Percentiles rank a stretch among this genome's conserved stretches.
These are phyloP conservation scores for Phytophthora ramorum DNA, from an alignment of 352 stramenopile species.

Conservation along the genomic window DNA sequence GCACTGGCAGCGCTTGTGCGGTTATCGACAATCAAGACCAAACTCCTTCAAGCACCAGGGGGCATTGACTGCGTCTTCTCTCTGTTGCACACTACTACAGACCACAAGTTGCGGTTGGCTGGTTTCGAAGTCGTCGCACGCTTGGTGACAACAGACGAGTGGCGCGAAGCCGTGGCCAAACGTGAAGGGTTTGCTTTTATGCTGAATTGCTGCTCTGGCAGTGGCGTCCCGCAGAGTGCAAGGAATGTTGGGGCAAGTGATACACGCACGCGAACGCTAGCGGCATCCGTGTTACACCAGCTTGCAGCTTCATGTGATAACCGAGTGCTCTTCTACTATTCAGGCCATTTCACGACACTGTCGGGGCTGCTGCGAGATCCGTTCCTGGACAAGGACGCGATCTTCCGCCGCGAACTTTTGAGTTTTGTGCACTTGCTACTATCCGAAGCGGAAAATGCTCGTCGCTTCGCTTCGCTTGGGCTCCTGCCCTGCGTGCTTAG, in stretches of 20 bases:
- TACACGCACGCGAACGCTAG: conserved; percentile 55
- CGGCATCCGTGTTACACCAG: conserved; percentile 64
- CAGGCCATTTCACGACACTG: conserved; percentile 60
- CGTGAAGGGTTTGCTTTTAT: conserved; percentile 75
- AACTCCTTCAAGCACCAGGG: conserved; percentile 70
- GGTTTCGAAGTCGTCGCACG: conserved; percentile 70
- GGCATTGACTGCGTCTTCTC: conserved; percentile 77
- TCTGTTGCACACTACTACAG: conserved; percentile 54
- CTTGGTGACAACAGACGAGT: conserved; percentile 67
- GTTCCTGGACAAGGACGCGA: conserved; percentile 68
- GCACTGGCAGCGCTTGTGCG: conserved; percentile 66
- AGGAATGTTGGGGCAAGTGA: conserved; percentile 33
- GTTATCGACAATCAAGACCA: conserved; percentile 56
- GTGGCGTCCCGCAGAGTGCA: conserved; percentile 24
- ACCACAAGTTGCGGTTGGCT: conserved; percentile 55
- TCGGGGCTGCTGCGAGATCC: conserved; percentile 63
- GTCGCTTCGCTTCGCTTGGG: conserved; percentile 60
- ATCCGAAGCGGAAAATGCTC: conserved; percentile 60
- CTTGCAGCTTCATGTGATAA: conserved; percentile 66
- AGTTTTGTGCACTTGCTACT: conserved; percentile 69
- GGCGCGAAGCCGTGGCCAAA: conserved; percentile 66
- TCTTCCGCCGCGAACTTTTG: conserved; percentile 68
- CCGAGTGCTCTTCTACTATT: conserved; percentile 67
- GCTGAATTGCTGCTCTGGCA: conserved; percentile 62
- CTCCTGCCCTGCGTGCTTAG: conserved; percentile 63